These are phyloP conservation scores for Phytopythium montanum DNA, from an alignment of 352 stramenopile species.

Conservation along the genomic window DNA sequence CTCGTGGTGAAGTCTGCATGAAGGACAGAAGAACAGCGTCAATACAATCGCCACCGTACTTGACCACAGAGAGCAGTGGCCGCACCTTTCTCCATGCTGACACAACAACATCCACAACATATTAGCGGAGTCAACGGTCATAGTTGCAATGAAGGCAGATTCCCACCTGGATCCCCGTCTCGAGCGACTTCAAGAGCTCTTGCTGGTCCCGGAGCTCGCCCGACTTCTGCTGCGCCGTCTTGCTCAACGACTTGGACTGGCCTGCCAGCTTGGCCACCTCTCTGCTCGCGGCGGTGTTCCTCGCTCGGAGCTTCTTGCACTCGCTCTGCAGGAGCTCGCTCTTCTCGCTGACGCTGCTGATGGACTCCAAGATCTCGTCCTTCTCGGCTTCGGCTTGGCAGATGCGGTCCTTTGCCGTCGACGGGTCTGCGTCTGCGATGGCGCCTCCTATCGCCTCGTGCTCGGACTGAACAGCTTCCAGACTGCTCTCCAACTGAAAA, in stretches of 20 bases:
- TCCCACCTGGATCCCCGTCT: conserved; percentile 1
- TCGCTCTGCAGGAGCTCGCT: conserved; percentile 1
- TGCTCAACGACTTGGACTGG: not conserved
- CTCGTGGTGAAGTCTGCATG: not conserved
- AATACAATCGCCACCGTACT: not conserved
- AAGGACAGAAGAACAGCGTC: not conserved
- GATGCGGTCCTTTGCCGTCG: not conserved
- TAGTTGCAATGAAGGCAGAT: not conserved
- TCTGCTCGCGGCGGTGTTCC: not conserved
- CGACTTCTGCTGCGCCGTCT: not conserved
- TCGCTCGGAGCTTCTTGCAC: conserved; percentile 2
- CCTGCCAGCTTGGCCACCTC: not conserved
- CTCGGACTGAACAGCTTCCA: not conserved
- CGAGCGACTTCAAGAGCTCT: not conserved
- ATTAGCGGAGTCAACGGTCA: not conserved
- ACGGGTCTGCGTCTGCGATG: not conserved
- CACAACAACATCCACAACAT: not conserved
- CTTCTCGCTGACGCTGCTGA: conserved; percentile 5
- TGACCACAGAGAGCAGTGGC: too few species aligned
- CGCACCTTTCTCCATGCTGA: not conserved
- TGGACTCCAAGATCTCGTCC: conserved; percentile 1
- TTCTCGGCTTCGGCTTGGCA: conserved; percentile 1
- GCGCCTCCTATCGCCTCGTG: not conserved
- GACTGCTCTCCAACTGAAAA: not conserved
- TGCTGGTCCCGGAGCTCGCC: not conserved